phyloP scores from a whole-genome alignment of 495 filamentous ascomycete genomes.

The Neurospora sp. region DNA sequence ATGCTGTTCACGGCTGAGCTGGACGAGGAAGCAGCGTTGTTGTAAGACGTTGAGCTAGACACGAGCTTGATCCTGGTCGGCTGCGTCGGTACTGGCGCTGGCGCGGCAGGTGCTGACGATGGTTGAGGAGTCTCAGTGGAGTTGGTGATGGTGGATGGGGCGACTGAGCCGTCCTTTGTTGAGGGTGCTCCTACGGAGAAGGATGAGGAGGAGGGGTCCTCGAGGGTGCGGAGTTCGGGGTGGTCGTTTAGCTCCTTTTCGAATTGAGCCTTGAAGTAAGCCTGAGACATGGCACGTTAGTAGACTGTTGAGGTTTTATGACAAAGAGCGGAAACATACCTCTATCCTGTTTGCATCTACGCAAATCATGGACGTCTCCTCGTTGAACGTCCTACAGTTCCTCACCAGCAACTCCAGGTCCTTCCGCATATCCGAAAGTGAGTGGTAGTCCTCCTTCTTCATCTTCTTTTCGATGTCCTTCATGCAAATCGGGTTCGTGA shows the following conservation, averaged over 20 bases:
- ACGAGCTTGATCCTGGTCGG: slow-evolving; percentile 45
- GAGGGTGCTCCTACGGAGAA: slow-evolving; percentile 17
- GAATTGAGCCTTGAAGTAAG: slow-evolving; percentile 56
- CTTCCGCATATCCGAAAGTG: slow-evolving; percentile 63
- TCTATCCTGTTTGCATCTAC: slow-evolving; percentile 89
- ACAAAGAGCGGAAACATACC: slow-evolving; percentile 36
- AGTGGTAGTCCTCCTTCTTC: slow-evolving; percentile 84
- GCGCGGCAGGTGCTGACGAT: slow-evolving; percentile 15
- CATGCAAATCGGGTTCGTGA: slow-evolving; percentile 85
- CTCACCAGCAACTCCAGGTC: slow-evolving; percentile 77
- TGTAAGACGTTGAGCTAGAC: slow-evolving; percentile 39
- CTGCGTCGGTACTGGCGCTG: slow-evolving; percentile 14
- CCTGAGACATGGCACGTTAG: slow-evolving; percentile 37
- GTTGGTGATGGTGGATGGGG: slow-evolving; percentile 48
- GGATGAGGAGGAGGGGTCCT: slow-evolving; percentile 27
- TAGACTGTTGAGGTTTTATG: neutral
- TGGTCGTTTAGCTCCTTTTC: slow-evolving; percentile 59
- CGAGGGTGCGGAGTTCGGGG: slow-evolving; percentile 65
- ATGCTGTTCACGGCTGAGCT: slow-evolving; percentile 17
- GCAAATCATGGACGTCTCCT: slow-evolving; percentile 84
- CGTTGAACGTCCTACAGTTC: slow-evolving; percentile 92
- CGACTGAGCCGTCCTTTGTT: slow-evolving; percentile 52
- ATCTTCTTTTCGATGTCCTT: slow-evolving; percentile 87
- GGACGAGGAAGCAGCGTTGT: neutral
- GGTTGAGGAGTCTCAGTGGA: slow-evolving; percentile 55